Percentiles rank a stretch among this genome's conserved stretches.
Conservation (phyloP, 805 yeast species). For the Candida arabinofermentans region DNA sequence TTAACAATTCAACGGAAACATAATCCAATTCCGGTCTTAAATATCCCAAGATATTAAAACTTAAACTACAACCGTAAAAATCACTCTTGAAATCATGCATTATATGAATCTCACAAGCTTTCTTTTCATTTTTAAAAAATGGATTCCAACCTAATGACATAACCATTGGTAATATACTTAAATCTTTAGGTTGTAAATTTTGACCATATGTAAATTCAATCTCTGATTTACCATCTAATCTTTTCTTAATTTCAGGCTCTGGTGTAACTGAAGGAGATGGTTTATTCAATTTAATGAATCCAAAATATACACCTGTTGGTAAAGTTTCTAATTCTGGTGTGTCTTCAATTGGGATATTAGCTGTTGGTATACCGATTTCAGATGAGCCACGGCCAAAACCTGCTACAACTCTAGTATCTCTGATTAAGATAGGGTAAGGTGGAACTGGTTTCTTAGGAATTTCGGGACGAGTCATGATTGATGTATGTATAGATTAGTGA, state of each 20-base stretch:
- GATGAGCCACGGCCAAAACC: slow-evolving; percentile 97
- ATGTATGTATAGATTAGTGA: no score
- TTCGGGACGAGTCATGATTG: not conserved
- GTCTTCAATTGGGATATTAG: slow-evolving; percentile 65
- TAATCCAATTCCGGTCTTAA: slow-evolving; percentile 88
- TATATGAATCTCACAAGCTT: slow-evolving; percentile 85
- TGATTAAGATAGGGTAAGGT: slow-evolving; percentile 47
- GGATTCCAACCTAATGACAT: slow-evolving; percentile 97
- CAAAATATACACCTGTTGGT: slow-evolving; percentile 86
- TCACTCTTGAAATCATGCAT: slow-evolving; percentile 62
- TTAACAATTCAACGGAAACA: slow-evolving; percentile 75
- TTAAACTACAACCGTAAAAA: slow-evolving; percentile 81
- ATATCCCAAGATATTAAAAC: slow-evolving; percentile 75
- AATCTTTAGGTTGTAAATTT: slow-evolving; percentile 40
- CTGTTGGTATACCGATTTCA: slow-evolving; percentile 94
- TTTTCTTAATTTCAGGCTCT: slow-evolving; percentile 25
- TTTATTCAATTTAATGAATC: slow-evolving; percentile 40
- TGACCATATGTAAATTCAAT: slow-evolving; percentile 64
- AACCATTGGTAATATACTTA: slow-evolving; percentile 74
- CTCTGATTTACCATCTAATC: slow-evolving; percentile 35
- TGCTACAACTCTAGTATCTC: slow-evolving; percentile 48
- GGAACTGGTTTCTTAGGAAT: slow-evolving; percentile 27
- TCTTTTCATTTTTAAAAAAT: slow-evolving; percentile 71
- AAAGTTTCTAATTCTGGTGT: slow-evolving; percentile 39
- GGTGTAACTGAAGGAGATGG: slow-evolving; percentile 22